Evolutionary conservation across 2,329 filamentous ascomycete species (phyloP).

Genomic region (Aspergillus niger): DNA sequence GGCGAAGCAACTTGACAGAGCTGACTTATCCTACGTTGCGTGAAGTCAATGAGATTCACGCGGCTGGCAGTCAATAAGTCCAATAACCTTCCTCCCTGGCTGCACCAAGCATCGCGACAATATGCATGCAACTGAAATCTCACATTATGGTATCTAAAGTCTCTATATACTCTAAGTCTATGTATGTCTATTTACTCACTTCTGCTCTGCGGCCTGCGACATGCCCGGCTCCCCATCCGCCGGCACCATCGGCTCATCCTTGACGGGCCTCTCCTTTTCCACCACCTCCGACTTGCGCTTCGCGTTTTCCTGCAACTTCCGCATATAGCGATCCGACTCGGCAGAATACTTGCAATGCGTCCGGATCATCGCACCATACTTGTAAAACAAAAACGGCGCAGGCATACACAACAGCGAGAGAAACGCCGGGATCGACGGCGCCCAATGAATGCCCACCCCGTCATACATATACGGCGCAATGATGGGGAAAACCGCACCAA

Average conservation of each 20-base stretch:
- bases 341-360: slow-evolving; percentile 1
- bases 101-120: no score
- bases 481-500: neutral
- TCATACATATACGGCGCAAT: slow-evolving; percentile 4
- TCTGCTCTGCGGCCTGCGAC: neutral
- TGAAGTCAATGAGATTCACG: no score
- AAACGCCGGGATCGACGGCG: neutral
- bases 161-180: neutral
- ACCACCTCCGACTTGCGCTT: neutral
- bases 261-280: neutral
- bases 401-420: slow-evolving; percentile 6
- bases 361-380: neutral
- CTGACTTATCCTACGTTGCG: no score
- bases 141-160: no score
- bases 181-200: neutral
- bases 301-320: slow-evolving; percentile 1
- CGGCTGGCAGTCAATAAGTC: no score
- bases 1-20: no score
- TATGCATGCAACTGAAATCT: no score
- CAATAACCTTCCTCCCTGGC: no score
- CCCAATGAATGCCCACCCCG: slow-evolving; percentile 2
- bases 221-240: slow-evolving; percentile 1
- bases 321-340: slow-evolving; percentile 3
- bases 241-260: neutral
- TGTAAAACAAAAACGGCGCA: slow-evolving; percentile 2